Conservation (phyloP, 106 monocot species). For the Chionographis japonica region DNA sequence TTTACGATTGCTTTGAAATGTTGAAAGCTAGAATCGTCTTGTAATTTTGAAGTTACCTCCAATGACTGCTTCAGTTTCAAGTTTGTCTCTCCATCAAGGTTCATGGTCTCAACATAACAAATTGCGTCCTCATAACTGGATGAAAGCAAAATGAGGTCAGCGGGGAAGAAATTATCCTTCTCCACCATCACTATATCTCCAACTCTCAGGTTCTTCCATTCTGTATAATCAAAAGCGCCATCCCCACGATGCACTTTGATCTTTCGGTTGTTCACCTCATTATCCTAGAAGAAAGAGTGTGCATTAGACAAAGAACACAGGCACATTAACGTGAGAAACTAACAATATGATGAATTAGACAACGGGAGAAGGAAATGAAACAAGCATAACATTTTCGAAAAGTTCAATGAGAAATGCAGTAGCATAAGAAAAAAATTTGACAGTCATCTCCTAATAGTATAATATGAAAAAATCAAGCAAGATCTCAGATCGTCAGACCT, state of each 20-base stretch:
- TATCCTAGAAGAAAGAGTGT: constrained; percentile 49
- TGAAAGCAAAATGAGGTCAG: constrained; percentile 77
- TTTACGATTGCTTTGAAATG: constrained; percentile 53
- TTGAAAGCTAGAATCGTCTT: constrained; percentile 50
- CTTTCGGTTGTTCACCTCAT: constrained; percentile 73
- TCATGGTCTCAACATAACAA: constrained; percentile 98
- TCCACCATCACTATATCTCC: constrained; percentile 88
- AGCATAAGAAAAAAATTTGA: background rate
- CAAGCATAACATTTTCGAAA: too few relatives aligned
- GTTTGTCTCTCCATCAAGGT: constrained; percentile 93
- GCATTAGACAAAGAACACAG: too few relatives aligned
- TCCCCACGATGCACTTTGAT: constrained; percentile 55
- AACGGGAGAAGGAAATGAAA: too few relatives aligned
- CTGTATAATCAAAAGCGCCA: constrained; percentile 46
- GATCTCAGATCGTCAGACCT: too few relatives aligned
- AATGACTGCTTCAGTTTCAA: constrained; percentile 80
- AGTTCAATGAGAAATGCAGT: too few relatives aligned
- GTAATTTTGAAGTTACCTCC: constrained; percentile 60
- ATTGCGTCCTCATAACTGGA: constrained; percentile 88
- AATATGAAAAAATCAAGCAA: too few relatives aligned
- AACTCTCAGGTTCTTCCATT: constrained; percentile 76
- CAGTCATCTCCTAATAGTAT: too few relatives aligned
- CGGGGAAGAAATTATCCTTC: constrained; percentile 86
- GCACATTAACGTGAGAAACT: too few relatives aligned
- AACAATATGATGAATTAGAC: too few relatives aligned